Base-by-base conservation (phyloP, 2,329 filamentous ascomycete species). In the Colletotrichum lupini region DNA sequence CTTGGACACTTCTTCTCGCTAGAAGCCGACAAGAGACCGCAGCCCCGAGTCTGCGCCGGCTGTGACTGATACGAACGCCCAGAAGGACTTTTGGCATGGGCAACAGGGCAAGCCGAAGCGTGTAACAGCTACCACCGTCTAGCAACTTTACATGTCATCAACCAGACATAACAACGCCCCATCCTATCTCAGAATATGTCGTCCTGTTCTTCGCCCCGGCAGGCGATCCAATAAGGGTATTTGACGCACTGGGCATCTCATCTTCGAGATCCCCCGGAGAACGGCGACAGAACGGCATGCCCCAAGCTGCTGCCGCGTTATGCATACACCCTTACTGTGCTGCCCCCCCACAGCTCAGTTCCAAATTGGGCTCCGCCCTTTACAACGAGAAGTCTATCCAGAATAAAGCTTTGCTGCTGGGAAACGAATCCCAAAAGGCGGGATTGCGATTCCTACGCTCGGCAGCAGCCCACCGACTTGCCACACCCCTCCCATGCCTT, bases 341-440 rank as follows among this genome's bases (percentile, higher is more conserved):
- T 52, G 56, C 32, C 16, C n/a, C 46, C 30, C 46, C 30, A 24
- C 35, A 63, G 46, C 67, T 71, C 35, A 53, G 28, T 61, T 60
- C 56, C 67, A 37, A 56, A 65, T 66, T 52, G 67, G 67, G 71
- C 71, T 66, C 71, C 71, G 71, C 71, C 61, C 46, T 73, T 73
- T 58, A 61, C 19, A 22, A 56, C 24, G 32, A 70, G 46, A 70
- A 70, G 12, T 52, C 55, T 49, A 65, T 69, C 60, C 65, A 65
- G 60, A 73, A 65, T 26, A 64, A 65, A 70, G 67, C 67, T 61
- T 73, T 37, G 49, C 35, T 56, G 71, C 56, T 57, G 56, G 49
- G 56, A 70, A 64, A 42, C 60, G 60, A 42, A 71, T 57, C 61
- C 71, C 30, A 73, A 73, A 73, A 60, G 71, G 71, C 71, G 71